phyloP scores from a whole-genome alignment of 257 asterid genomes.

The Verbascum thapsus region DNA sequence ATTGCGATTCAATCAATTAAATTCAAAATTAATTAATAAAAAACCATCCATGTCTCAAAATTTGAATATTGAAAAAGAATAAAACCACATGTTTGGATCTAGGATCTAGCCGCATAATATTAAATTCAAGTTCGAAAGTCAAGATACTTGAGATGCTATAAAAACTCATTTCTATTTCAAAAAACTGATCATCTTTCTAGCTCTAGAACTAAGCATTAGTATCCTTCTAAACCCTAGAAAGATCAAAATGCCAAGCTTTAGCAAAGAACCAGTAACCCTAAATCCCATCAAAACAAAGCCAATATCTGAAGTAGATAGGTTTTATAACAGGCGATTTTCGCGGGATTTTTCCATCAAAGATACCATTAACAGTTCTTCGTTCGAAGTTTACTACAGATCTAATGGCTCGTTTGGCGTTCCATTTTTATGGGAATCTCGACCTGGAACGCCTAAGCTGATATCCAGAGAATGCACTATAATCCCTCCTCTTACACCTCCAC shows the following conservation, averaged over 20 bases:
- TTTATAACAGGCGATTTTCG: constrained; percentile 26
- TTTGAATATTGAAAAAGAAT: too few relatives aligned
- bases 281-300: constrained; percentile 28
- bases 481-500: constrained; percentile 49
- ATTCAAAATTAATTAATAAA: too few relatives aligned
- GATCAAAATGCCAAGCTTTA: neutral
- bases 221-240: too few relatives aligned
- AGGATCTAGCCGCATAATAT: too few relatives aligned
- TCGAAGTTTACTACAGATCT: constrained; percentile 31
- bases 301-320: constrained; percentile 18
- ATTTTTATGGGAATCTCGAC: constrained; percentile 44
- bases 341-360: constrained; percentile 15
- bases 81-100: too few relatives aligned
- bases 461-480: constrained; percentile 15
- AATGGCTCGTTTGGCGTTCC: constrained; percentile 34
- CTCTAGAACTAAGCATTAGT: too few relatives aligned
- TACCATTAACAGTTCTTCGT: neutral
- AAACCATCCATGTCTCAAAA: too few relatives aligned
- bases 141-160: too few relatives aligned
- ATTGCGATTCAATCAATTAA: too few relatives aligned
- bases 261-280: neutral
- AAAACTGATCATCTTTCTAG: too few relatives aligned
- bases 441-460: constrained; percentile 38
- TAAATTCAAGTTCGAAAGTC: too few relatives aligned
- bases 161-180: too few relatives aligned